Conservation (phyloP, 306 rosid genomes). For the Inga oerstediana region DNA sequence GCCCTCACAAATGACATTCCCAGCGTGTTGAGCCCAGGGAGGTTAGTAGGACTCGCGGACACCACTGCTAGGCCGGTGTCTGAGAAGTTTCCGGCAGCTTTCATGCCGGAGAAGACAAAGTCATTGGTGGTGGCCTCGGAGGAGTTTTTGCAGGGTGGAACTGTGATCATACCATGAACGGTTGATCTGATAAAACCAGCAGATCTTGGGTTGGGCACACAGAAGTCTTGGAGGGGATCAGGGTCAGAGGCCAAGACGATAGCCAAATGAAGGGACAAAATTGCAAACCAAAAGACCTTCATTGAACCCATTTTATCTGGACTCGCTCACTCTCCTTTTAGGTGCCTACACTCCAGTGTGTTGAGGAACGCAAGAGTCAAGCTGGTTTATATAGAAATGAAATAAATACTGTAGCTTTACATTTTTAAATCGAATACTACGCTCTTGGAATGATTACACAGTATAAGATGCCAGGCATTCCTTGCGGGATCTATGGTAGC, state of each 20-base stretch:
- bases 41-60: constrained; percentile 55
- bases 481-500: constrained; percentile 45
- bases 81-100: constrained; percentile 61
- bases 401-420: not conserved
- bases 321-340: not conserved
- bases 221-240: constrained; percentile 89
- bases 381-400: constrained; percentile 53
- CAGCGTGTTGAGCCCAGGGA: constrained; percentile 84
- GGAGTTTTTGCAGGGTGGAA: constrained; percentile 79
- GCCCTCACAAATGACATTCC: constrained; percentile 83
- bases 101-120: constrained; percentile 68
- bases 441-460: constrained; percentile 42
- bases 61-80: constrained; percentile 60
- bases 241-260: constrained; percentile 75
- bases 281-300: constrained; percentile 33
- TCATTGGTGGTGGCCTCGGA: constrained; percentile 66
- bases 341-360: not conserved
- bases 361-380: constrained; percentile 23
- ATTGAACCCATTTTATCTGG: constrained; percentile 44
- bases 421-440: not conserved
- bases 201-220: constrained; percentile 67
- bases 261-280: constrained; percentile 38
- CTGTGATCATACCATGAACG: constrained; percentile 29
- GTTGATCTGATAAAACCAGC: constrained; percentile 39
- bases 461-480: constrained; percentile 25